Base-by-base conservation (phyloP, 176 grass and related monocot genomes). In the Calamus simplicifolius region DNA sequence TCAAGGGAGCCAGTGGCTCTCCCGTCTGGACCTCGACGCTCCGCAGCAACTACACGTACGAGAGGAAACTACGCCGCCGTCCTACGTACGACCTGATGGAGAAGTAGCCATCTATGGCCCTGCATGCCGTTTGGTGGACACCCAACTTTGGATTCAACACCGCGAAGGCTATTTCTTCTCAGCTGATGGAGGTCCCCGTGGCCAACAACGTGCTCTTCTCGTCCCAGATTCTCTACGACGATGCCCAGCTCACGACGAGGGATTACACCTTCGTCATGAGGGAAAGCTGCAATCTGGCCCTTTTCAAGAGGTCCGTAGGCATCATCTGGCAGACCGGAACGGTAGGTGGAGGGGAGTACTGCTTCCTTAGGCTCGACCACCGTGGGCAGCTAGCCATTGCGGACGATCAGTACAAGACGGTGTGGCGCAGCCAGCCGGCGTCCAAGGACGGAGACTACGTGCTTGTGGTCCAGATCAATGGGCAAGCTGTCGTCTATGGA, bases 401-500 rank as follows among this genome's bases (percentile, higher is more conserved):
- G 0, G n/a, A 27, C 23, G 26, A 60, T 27, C n/a, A 15, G 15
- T 21, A 21, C 26, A 35, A 51, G 3, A 27, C 6, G 17, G 10
- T 71, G 43, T 61, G 25, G n/a, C 27, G 5, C 3, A 71, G 56
- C 25, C 18, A 30, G 12, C 4, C 4, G 7, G 15, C 14, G 4
- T 58, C 18, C 15, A 18, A 4, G 0, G 29, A 30, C 8, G 68
- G 68, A 27, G 54, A 59, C 13, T 59, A 70, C 23, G 56, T 51
- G 8, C 35, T 51, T 14, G 14, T 70, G 3, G 19, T 59, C 4
- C 68, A 59, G 38, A 51, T 51, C 56, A 59, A 59, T 6, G 56
- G 68, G 6, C 68, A 59, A 25, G 55, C 38, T 1, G 68, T 50
- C 16, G 48, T 70, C 35, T 70, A 70, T n/a, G 68, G 68, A 2